Base-by-base conservation (phyloP, 139 green algal genomes). In the Chlamydomonas applanata region DNA sequence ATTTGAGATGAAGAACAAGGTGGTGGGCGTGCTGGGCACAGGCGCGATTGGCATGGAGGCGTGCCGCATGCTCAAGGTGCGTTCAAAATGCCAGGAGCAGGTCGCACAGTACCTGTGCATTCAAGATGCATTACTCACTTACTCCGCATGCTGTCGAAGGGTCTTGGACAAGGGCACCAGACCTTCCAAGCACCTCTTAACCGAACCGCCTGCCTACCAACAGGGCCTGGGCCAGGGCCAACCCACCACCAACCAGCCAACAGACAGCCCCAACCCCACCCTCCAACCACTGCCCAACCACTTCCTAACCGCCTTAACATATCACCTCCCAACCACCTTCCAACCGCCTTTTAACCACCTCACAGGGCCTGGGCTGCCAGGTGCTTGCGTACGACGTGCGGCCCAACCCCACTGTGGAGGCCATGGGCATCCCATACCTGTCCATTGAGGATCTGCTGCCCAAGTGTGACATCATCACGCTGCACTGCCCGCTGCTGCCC, bases 21-120 rank as follows among this genome's bases (percentile, higher is more conserved):
- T 85, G 0, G 86, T 92, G 1, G 91, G 88, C 14, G 74, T 97
- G 0, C 27, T 97, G 0, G 93, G 93, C 56, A 97, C 93, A 0
- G 93, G 93, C 34, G 86, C 85, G 5, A 97, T 97, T 53, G 93
- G 93, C 1, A 22, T 35, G 29, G 68, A 82, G 68, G 78, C 82
- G 0, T 82, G 66, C n/a, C 66, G 77, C 33, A 87, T 88, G 32
- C 71, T 88, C 49, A 85, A 88, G 80, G 78, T 88, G 93, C 40
- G 40, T 49, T 11, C 40, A 11, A 11, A 49, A 19, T 49, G 40
- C 7, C n/a, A n/a, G n/a, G n/a, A n/a, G 45, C 45, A 54, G 45
- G 45, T 13, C 45, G 16, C 45, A 54, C 45, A 54, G n/a, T n/a
- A n/a, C n/a, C n/a, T n/a, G n/a, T n/a, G n/a, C n/a, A n/a, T 54